Conservation (phyloP, 345 rosid species). For the Mangifera indica region DNA sequence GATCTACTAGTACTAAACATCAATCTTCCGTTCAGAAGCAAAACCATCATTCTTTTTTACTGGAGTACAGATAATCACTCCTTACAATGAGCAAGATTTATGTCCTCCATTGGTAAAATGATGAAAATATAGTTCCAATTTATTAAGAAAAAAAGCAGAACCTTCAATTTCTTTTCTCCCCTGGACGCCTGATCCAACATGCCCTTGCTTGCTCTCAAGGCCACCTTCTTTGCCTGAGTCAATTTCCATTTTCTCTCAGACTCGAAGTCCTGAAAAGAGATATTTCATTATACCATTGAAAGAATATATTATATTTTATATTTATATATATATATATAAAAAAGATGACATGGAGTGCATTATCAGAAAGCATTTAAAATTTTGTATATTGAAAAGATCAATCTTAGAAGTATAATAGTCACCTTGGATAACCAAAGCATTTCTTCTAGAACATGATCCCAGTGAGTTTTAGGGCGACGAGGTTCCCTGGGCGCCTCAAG, state of each 20-base stretch:
- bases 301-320: slow-evolving; percentile 9
- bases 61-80: not conserved
- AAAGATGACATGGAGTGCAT: not conserved
- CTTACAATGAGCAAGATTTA: slow-evolving; percentile 1
- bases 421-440: slow-evolving; percentile 99
- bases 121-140: slow-evolving; percentile 8
- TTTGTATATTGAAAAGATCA: not conserved
- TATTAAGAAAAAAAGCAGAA: slow-evolving; percentile 26
- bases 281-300: slow-evolving; percentile 31
- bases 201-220: slow-evolving; percentile 94
- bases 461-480: slow-evolving; percentile 87
- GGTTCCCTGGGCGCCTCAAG: slow-evolving; percentile 96
- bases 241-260: slow-evolving; percentile 99
- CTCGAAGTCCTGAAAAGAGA: slow-evolving; percentile 81
- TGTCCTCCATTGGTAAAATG: not conserved
- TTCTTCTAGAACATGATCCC: slow-evolving; percentile 99
- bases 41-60: too few relatives aligned
- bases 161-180: slow-evolving; percentile 97
- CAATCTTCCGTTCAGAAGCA: too few relatives aligned
- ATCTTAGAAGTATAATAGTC: slow-evolving; percentile 12
- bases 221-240: slow-evolving; percentile 92
- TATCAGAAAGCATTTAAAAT: not conserved
- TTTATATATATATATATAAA: too few relatives aligned
- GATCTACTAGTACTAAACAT: not conserved
- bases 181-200: slow-evolving; percentile 89